Base-by-base conservation (phyloP, 495 filamentous ascomycete genomes). In the Chlorociboria aeruginascens region DNA sequence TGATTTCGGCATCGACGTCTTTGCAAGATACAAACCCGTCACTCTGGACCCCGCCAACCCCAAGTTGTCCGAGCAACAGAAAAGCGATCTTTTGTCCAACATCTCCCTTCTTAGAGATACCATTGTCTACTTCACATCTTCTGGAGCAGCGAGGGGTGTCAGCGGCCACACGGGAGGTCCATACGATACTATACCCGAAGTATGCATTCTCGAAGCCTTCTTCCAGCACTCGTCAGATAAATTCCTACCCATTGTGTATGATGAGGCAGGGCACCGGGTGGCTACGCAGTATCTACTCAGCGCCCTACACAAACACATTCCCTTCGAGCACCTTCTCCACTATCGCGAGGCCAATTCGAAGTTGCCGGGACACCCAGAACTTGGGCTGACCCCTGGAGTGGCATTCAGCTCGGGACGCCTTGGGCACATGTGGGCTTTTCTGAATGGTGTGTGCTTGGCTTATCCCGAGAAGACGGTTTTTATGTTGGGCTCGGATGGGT, bases 321-420 rank as follows among this genome's bases (percentile, higher is more conserved):
- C 46, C 11, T 50, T 50, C 37, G 51, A 54, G 36, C 51, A 54
- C 25, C 51, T 54, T 38, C 51, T 54, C 11, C 46, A 54, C 36
- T 54, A 54, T 13, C 51, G 51, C 43, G 51, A 54, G 20, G 51
- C 51, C 35, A 54, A 54, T 25, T 54, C 51, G 14, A 54, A 54
- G 39, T 32, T 54, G 0, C 51, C 51, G 9, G 51, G 51, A n/a
- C 51, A 54, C 32, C 51, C 51, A n/a, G 51, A 54, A 31, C 51
- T 54, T 35, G 51, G 51, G n/a, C 46, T 54, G 8, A 54, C 51
- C 25, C 51, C 51, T 14, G 51, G 51, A 8, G 40, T 54, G 4
- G 17, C 29, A 38, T 54, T 54, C 51, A 54, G 51, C 46, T 54
- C 51, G 17, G 51, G 51, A 32, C 51, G 51, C 29, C 47, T 54